These are phyloP conservation scores for Hypoxylon rubiginosum DNA, from an alignment of 2,329 filamentous ascomycete species.

Conservation along the genomic window DNA sequence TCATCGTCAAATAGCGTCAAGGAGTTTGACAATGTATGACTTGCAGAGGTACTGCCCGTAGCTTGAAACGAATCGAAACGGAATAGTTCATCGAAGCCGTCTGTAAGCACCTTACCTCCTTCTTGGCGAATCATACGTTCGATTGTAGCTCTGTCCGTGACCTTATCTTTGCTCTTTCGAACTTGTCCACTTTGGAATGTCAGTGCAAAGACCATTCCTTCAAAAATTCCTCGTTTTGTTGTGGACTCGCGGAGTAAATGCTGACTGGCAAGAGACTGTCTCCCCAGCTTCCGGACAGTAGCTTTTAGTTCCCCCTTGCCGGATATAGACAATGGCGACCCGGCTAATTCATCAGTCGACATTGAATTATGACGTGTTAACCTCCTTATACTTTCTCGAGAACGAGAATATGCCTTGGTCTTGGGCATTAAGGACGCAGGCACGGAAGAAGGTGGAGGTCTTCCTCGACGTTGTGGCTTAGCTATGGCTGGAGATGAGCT, in stretches of 20 bases:
- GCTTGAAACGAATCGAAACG: conserved; percentile 56
- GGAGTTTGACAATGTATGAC: conserved; percentile 40
- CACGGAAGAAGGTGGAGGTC: conserved; percentile 38
- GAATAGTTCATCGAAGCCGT: conserved; percentile 88
- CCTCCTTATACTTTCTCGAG: conserved; percentile 47
- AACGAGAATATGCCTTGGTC: conserved; percentile 44
- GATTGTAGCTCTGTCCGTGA: conserved; percentile 58
- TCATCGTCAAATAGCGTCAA: conserved; percentile 68
- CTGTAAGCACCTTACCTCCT: conserved; percentile 78
- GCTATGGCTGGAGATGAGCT: conserved; percentile 53
- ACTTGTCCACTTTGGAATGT: conserved; percentile 72
- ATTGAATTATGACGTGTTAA: conserved; percentile 54
- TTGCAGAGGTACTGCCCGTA: conserved; percentile 47
- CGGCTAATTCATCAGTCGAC: conserved; percentile 64
- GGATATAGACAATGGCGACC: conserved; percentile 55
- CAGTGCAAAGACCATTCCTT: conserved; percentile 88
- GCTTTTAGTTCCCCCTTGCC: conserved; percentile 40
- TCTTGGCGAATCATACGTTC: conserved; percentile 74
- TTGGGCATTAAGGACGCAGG: conserved; percentile 41
- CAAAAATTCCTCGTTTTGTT: conserved; percentile 67
- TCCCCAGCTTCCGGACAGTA: conserved; percentile 37
- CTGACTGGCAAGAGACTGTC: conserved; percentile 42
- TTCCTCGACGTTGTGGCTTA: conserved; percentile 49
- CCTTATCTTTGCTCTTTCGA: conserved; percentile 67
- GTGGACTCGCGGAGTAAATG: conserved; percentile 29